Conservation (phyloP, 768 basidiomycete genomes). For the Pleurotus djamor region DNA sequence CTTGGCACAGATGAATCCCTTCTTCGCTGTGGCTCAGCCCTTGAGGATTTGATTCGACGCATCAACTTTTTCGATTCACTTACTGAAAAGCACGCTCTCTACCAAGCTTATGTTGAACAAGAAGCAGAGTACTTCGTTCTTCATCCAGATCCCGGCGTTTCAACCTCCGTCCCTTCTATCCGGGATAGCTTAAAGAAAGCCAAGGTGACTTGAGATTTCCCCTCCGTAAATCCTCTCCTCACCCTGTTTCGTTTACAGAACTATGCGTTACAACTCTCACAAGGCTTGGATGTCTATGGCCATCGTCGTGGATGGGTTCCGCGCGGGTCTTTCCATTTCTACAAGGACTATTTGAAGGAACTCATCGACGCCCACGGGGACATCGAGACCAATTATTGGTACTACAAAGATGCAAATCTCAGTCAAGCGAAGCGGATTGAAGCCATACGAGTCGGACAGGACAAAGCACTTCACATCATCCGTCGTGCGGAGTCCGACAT, state of each 20-base stretch:
- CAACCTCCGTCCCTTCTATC: not conserved
- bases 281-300: not conserved
- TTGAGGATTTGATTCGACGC: not conserved
- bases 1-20: not conserved
- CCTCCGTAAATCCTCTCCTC: not conserved
- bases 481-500: not conserved
- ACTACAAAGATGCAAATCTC: not conserved
- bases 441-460: not conserved
- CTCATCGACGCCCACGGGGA: not conserved
- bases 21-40: not conserved
- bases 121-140: not conserved
- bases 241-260: not conserved
- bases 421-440: not conserved
- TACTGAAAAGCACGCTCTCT: not conserved
- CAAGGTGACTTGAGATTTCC: not conserved
- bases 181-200: not conserved
- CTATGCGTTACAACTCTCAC: not conserved
- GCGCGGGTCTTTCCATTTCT: not conserved
- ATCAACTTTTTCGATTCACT: not conserved
- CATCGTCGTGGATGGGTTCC: not conserved
- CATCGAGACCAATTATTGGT: not conserved
- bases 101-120: not conserved
- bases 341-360: not conserved
- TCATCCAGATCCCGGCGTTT: not conserved
- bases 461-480: not conserved